Evolutionary conservation across 176 grass and related monocot species (phyloP), one percentile per base, ranked within the genome.

Genomic region (Miscanthus lutarioriparius): DNA sequence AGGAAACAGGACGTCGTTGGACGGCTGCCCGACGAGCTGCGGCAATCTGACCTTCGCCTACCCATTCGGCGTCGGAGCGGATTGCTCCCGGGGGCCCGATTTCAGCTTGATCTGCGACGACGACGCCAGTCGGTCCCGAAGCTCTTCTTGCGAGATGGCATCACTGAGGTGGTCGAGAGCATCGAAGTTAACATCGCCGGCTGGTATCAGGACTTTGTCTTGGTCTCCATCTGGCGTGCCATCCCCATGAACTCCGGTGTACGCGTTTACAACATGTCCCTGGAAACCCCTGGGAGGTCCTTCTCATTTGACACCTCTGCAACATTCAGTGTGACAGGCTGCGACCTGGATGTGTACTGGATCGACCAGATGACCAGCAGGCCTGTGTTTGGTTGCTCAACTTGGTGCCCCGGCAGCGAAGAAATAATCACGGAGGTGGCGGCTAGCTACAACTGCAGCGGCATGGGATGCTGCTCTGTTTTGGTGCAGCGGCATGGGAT

Each of bases 131-230:
- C 20, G n/a, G n/a, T n/a, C 5, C 39, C 61, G 26, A 66, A 12
- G 16, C 39, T 79, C 39, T 65, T 79, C 39, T 11, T 79, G 38
- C 0, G 15, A 1, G 40, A 79, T 4, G 26, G 25, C 76, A 30
- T 63, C 15, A 79, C 10, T 16, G 26, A 79, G 61, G 39, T 79
- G 25, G 12, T 32, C 26, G 0, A 47, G 0, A 49, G 26, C 26
- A 11, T 47, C 3, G 8, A 16, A 0, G 35, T 63, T 41, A 0
- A 10, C 8, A 2, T 2, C 11, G 5, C 10, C 1, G 67, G 38
- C 1, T 4, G 7, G 6, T 1, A 1, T 4, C 1, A 4, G 10
- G 28, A 64, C 5, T 17, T 0, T 1, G 16, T 27, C 13, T 0
- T 0, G 6, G 4, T 20, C 37, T 78, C 39, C 39, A 45, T 45